These are phyloP conservation scores for Phytophthora cactorum DNA, from an alignment of 352 stramenopile genomes.

Conservation along the genomic window DNA sequence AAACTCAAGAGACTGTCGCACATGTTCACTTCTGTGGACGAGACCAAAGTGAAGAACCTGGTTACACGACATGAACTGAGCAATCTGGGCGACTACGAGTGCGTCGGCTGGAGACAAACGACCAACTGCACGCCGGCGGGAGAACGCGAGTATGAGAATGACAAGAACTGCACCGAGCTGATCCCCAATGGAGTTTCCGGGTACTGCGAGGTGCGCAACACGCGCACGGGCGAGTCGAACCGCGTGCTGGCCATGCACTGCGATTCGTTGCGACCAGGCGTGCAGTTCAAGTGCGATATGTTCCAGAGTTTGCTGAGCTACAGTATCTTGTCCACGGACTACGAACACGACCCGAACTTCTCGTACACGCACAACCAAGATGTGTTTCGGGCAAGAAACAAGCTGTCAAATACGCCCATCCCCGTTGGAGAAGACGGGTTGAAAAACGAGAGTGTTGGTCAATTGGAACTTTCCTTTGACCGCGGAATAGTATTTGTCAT, in stretches of 20 bases:
- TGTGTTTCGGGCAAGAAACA: constrained; percentile 33
- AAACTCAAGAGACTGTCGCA: constrained; percentile 49
- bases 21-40: constrained; percentile 45
- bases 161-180: constrained; percentile 49
- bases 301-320: constrained; percentile 67
- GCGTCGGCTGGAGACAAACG: constrained; percentile 63
- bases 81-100: constrained; percentile 62
- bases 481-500: constrained; percentile 67
- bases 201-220: constrained; percentile 67
- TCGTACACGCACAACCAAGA: constrained; percentile 36
- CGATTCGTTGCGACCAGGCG: constrained; percentile 51
- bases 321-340: constrained; percentile 53
- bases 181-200: constrained; percentile 50
- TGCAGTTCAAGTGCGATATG: constrained; percentile 62
- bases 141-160: constrained; percentile 38
- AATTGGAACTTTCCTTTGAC: constrained; percentile 43
- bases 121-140: constrained; percentile 54
- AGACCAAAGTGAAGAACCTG: constrained; percentile 26
- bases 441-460: constrained; percentile 34
- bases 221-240: constrained; percentile 37
- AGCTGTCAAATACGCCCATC: constrained; percentile 33
- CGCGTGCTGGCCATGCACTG: constrained; percentile 72
- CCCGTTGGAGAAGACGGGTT: constrained; percentile 34
- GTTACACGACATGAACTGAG: constrained; percentile 26
- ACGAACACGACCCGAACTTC: constrained; percentile 58